Evolutionary conservation across 495 filamentous ascomycete genomes (phyloP).

Genomic region (Hypoxylon lienhwacheense): DNA sequence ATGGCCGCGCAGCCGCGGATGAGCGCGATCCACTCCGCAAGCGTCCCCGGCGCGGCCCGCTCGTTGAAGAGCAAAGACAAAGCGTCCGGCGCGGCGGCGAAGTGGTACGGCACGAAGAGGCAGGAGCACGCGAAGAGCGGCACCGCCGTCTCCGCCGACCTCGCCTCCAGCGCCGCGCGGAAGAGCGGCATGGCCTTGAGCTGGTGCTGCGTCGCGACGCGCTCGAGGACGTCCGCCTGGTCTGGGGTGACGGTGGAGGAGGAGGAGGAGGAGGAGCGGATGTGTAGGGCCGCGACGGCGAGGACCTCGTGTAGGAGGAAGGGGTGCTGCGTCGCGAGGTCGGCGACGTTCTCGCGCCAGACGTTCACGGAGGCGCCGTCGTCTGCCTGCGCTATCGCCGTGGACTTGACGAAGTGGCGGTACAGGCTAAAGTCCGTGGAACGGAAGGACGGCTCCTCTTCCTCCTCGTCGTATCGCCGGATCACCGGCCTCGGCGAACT

Average conservation of each 20-base stretch:
- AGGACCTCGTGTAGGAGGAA: conserved; percentile 35
- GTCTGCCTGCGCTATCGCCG: conserved; percentile 21
- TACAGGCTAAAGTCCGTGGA: conserved; percentile 20
- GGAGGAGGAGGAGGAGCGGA: conserved; percentile 4
- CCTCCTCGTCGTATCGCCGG: not conserved
- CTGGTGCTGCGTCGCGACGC: conserved; percentile 26
- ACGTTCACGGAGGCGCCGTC: conserved; percentile 14
- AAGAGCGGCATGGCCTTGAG: conserved; percentile 28
- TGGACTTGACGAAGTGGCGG: conserved; percentile 19
- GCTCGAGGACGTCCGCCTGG: conserved; percentile 4
- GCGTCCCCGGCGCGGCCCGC: conserved; percentile 17
- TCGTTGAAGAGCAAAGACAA: conserved; percentile 31
- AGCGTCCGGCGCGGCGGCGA: conserved; percentile 24
- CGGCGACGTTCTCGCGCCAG: conserved; percentile 17
- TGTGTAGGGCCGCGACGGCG: conserved; percentile 28
- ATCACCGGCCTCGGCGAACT: conserved; percentile 1
- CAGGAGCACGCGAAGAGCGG: conserved; percentile 35
- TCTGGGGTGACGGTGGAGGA: conserved; percentile 1
- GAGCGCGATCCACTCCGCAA: conserved; percentile 31
- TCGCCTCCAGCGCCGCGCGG: conserved; percentile 21
- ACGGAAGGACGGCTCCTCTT: conserved; percentile 15
- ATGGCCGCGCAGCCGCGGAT: conserved; percentile 30
- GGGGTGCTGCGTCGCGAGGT: conserved; percentile 26
- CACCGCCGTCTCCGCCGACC: conserved; percentile 11
- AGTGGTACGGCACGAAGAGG: conserved; percentile 31